Evolutionary conservation across 805 yeast genomes (phyloP).

Genomic region (Suhomyces prunicola): DNA sequence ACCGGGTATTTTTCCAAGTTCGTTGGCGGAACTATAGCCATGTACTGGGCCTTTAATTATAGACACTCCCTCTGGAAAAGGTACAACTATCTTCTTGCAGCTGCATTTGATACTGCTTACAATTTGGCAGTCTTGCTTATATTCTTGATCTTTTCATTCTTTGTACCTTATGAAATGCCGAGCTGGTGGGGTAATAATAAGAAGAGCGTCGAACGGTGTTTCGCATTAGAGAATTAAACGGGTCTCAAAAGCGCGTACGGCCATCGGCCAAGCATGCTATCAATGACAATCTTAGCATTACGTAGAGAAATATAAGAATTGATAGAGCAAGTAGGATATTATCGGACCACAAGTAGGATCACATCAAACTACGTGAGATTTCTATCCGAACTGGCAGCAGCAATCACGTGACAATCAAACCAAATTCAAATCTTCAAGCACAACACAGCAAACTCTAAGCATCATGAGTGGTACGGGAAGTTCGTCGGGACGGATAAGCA

Average conservation of each 20-base stretch:
- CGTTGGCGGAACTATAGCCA: conserved; percentile 46
- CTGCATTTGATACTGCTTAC: conserved; percentile 51
- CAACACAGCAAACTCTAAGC: not conserved
- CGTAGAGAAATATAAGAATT: too few species aligned
- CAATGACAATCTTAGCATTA: conserved; percentile 17
- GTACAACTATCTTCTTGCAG: conserved; percentile 48
- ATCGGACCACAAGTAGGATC: not conserved
- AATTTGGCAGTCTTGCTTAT: conserved; percentile 40
- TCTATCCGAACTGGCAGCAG: not conserved
- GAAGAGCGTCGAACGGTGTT: conserved; percentile 44
- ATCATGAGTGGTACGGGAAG: not conserved
- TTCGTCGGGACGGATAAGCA: conserved; percentile 1
- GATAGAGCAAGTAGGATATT: too few species aligned
- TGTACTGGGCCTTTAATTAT: conserved; percentile 43
- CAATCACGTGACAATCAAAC: not conserved
- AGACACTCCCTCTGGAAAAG: conserved; percentile 38
- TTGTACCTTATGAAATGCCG: conserved; percentile 27
- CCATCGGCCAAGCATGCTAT: too few species aligned
- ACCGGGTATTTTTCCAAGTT: conserved; percentile 49
- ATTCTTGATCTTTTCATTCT: conserved; percentile 32
- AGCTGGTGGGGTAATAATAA: conserved; percentile 51
- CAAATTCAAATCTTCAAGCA: not conserved
- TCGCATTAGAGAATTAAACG: conserved; percentile 22
- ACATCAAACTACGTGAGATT: too few species aligned
- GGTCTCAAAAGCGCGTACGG: too few species aligned